A percentile compares a stretch with the other conserved stretches of the same genome.
These are phyloP conservation scores for Samsoniella hepiali DNA, from an alignment of 2,329 filamentous ascomycete genomes.

Conservation along the genomic window DNA sequence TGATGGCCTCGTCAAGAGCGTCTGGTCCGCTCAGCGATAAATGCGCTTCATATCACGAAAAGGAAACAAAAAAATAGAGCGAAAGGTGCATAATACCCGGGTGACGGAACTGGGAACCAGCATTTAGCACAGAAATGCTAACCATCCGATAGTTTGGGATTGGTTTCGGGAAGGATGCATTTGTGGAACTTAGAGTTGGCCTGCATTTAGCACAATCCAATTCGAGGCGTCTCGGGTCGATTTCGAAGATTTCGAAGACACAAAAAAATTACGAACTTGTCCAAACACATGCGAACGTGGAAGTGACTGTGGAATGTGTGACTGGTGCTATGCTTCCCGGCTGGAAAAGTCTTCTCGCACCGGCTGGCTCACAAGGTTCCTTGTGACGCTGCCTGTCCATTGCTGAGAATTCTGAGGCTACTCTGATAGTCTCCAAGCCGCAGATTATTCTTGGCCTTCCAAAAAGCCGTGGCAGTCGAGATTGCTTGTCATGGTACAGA, in stretches of 20 bases:
- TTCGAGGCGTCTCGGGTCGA: constrained; percentile 46
- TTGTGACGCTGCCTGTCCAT: constrained; percentile 36
- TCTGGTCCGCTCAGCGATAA: constrained; percentile 79
- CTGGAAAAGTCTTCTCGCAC: constrained; percentile 56
- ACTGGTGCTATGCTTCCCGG: constrained; percentile 38
- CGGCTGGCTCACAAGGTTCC: constrained; percentile 29
- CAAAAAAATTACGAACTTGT: constrained; percentile 32
- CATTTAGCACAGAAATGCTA: constrained; percentile 11
- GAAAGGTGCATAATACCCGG: constrained; percentile 24
- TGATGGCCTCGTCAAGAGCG: constrained; percentile 94
- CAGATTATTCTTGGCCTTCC: constrained; percentile 54
- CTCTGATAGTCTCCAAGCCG: constrained; percentile 56
- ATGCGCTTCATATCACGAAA: constrained; percentile 22
- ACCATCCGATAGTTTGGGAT: constrained; percentile 27
- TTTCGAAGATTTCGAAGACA: constrained; percentile 42
- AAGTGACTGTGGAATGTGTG: constrained; percentile 26
- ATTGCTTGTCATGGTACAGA: constrained; percentile 58
- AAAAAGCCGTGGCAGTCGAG: constrained; percentile 60
- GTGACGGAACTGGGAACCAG: constrained; percentile 6
- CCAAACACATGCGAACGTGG: constrained; percentile 24
- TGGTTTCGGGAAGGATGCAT: constrained; percentile 38
- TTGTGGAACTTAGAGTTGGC: constrained; percentile 41
- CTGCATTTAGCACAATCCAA: constrained; percentile 43
- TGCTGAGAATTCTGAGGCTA: constrained; percentile 53
- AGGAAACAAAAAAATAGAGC: constrained; percentile 20